phyloP scores from a whole-genome alignment of 495 filamentous ascomycete species.

The Sporormia fimetaria region DNA sequence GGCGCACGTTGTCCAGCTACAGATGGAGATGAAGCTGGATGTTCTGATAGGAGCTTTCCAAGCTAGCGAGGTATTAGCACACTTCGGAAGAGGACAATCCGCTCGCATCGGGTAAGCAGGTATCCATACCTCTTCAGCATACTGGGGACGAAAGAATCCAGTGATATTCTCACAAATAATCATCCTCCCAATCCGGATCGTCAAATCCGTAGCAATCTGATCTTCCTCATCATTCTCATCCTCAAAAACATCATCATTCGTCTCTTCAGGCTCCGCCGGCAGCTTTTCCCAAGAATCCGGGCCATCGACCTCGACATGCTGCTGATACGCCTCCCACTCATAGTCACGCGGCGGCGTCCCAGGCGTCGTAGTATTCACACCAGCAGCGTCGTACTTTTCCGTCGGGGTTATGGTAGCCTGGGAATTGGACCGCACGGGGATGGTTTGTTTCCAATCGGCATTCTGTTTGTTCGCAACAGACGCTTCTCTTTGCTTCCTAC shows the following conservation, averaged over 20 bases:
- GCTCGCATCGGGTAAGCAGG: too few relatives aligned
- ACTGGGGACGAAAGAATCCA: slow-evolving; percentile 24
- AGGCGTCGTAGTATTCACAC: slow-evolving; percentile 18
- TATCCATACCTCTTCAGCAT: slow-evolving; percentile 23
- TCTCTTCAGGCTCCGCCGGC: slow-evolving; percentile 20
- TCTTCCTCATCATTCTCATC: slow-evolving; percentile 25
- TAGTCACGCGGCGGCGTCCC: slow-evolving; percentile 25
- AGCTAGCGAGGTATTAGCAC: too few relatives aligned
- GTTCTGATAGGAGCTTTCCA: slow-evolving; percentile 22
- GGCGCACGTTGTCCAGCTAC: slow-evolving; percentile 17
- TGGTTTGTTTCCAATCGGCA: slow-evolving; percentile 21
- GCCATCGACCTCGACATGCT: slow-evolving; percentile 22
- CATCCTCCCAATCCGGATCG: slow-evolving; percentile 25
- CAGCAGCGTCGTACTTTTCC: slow-evolving; percentile 8
- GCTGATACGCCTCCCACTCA: slow-evolving; percentile 26
- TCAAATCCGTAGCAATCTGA: slow-evolving; percentile 19
- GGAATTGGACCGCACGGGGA: slow-evolving; percentile 14
- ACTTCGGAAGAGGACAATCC: too few relatives aligned
- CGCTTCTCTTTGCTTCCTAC: slow-evolving; percentile 15
- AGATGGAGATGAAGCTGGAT: slow-evolving; percentile 9
- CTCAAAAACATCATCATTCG: slow-evolving; percentile 22
- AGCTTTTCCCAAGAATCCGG: slow-evolving; percentile 26
- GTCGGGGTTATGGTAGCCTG: slow-evolving; percentile 4
- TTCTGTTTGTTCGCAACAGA: slow-evolving; percentile 11
- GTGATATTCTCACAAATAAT: slow-evolving; percentile 23